Evolutionary conservation across 257 asterid genomes (phyloP).

Genomic region (Echium plantagineum): DNA sequence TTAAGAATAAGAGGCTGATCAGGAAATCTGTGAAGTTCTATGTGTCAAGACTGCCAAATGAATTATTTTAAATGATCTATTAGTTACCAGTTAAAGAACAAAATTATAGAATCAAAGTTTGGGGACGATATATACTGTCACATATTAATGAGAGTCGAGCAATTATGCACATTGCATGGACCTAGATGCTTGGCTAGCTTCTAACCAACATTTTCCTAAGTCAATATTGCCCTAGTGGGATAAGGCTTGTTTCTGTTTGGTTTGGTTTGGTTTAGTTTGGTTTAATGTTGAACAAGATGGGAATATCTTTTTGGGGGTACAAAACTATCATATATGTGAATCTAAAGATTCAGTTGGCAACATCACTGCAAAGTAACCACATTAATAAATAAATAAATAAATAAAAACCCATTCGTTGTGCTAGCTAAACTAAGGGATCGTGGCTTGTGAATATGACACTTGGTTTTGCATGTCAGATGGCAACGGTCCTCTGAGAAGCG

Average conservation of each 20-base stretch:
- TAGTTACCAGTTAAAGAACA: not conserved
- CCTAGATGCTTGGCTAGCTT: not conserved
- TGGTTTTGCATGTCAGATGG: too few species aligned
- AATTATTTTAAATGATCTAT: not conserved
- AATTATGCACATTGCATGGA: not conserved
- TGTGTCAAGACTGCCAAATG: not conserved
- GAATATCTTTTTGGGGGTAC: not conserved
- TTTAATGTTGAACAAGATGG: too few species aligned
- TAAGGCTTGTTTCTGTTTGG: too few species aligned
- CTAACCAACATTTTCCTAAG: not conserved
- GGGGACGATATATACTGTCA: not conserved
- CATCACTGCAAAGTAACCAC: too few species aligned
- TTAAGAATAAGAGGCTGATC: not conserved
- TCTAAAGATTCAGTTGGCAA: too few species aligned
- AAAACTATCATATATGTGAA: not conserved
- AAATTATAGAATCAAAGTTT: not conserved
- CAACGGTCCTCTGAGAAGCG: too few species aligned
- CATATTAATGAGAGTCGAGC: not conserved
- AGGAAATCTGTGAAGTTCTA: not conserved
- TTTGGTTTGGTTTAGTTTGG: too few species aligned
- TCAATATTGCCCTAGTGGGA: too few species aligned
- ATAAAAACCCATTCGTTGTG: too few species aligned
- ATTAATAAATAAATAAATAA: too few species aligned
- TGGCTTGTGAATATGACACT: too few species aligned
- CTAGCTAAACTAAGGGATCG: too few species aligned